These are phyloP conservation scores for Cercospora berteroae DNA, from an alignment of 2,329 filamentous ascomycete genomes.

Conservation along the genomic window DNA sequence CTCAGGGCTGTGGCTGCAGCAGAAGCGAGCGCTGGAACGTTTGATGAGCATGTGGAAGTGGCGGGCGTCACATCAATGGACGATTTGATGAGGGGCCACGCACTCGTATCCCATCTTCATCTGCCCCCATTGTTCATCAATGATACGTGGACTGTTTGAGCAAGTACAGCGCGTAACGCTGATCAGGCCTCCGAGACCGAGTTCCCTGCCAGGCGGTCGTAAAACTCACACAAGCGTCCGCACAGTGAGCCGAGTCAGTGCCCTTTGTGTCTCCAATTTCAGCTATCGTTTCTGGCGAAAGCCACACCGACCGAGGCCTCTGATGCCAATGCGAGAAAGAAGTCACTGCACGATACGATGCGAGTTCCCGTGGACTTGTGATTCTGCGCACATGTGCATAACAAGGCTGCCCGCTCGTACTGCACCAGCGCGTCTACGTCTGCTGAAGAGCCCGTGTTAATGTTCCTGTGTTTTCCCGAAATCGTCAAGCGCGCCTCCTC, in stretches of 20 bases:
- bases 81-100: neutral
- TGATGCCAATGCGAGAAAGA: neutral
- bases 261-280: neutral
- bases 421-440: constrained; percentile 6
- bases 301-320: neutral
- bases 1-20: constrained; percentile 13
- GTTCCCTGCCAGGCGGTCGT: constrained; percentile 6
- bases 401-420: constrained; percentile 2
- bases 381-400: constrained; percentile 1
- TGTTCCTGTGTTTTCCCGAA: constrained; percentile 14
- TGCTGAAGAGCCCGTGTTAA: neutral
- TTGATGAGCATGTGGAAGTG: constrained; percentile 13
- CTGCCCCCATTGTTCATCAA: neutral
- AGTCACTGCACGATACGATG: neutral
- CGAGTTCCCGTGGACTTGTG: neutral
- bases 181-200: neutral
- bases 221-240: constrained; percentile 11
- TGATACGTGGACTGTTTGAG: neutral
- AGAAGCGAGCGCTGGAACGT: neutral
- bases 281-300: constrained; percentile 1
- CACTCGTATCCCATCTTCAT: neutral
- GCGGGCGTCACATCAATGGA: constrained; percentile 7
- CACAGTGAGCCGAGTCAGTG: constrained; percentile 3
- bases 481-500: constrained; percentile 11
- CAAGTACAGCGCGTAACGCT: neutral